Evolutionary conservation across 192 early-diverging fungal species (phyloP), one percentile per base, ranked within the genome.

Genomic region (Jimgerdemannia flammicorona): DNA sequence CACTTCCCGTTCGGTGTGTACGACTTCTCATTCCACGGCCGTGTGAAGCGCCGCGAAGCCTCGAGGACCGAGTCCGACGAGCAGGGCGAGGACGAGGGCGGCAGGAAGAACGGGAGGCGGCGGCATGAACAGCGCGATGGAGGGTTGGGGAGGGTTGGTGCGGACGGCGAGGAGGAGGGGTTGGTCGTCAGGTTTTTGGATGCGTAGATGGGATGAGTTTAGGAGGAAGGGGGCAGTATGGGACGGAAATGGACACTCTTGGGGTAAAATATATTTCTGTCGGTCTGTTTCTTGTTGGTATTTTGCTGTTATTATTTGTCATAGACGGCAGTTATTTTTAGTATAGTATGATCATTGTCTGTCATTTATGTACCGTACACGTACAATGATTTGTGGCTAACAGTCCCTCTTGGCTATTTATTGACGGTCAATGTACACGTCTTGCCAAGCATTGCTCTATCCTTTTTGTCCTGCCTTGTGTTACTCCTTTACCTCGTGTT

Each of bases 11-110:
- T 71, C 70, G 71, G 66, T 7, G 74, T 85, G 3, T 69, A 80
- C 80, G 84, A 85, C 29, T 75, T 85, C 71, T 76, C 81, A 4
- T 80, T 85, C 70, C 54, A 64, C 70, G 80, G 77, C 11, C 75
- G 72, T 39, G 74, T 80, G n/a, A 73, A 75, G 17, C 8, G 43
- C 11, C 18, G 43, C 59, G 17, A 69, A n/a, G 43, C 40, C 1
- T 29, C 29, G n/a, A 69, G 19, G 43, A 11, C 71, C 9, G 43
- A 44, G 71, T 3, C 20, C 3, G 71, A 14, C 10, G 4, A 72
- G 40, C 17, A 54, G 59, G 54, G 43, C 43, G 43, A 43, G 44
- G 54, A 72, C 8, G 43, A 72, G 29, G 64, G 63, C 14, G 49
- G 2, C 8, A 14, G 49, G 49, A 59, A 59, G 14, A 59, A 10